These are phyloP conservation scores for Achaetomium macrosporum DNA, from an alignment of 2,329 filamentous ascomycete genomes.

Conservation along the genomic window DNA sequence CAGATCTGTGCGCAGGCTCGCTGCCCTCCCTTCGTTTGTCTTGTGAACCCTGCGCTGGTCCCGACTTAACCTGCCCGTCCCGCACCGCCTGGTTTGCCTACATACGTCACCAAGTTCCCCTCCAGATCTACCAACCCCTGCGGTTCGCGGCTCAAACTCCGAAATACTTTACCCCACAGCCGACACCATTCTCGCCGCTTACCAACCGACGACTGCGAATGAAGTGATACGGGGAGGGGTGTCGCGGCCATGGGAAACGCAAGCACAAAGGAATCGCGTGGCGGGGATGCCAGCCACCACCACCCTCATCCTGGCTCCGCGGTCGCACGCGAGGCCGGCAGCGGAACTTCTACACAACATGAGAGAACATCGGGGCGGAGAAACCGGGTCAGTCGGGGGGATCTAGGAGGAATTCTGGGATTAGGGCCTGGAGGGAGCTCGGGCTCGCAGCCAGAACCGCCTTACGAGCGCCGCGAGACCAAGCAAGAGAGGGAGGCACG, in stretches of 20 bases:
- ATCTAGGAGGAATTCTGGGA: constrained; percentile 42
- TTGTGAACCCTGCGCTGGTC: constrained; percentile 4
- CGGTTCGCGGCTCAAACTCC: not conserved
- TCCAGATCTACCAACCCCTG: not conserved
- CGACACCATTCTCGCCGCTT: not conserved
- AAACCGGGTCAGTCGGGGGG: constrained; percentile 36
- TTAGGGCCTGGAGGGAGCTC: constrained; percentile 34
- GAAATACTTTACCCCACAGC: not conserved
- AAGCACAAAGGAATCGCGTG: constrained; percentile 33
- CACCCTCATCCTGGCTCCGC: constrained; percentile 19
- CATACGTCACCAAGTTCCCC: constrained; percentile 11
- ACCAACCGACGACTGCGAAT: constrained; percentile 4
- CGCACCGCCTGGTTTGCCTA: not conserved
- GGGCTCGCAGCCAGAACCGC: constrained; percentile 35
- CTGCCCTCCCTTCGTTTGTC: not conserved
- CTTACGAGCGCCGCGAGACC: constrained; percentile 70
- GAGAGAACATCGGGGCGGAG: constrained; percentile 24
- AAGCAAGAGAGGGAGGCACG: constrained; percentile 87
- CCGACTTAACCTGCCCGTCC: constrained; percentile 4
- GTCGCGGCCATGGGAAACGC: constrained; percentile 31
- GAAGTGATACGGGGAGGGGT: not conserved
- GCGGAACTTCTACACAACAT: constrained; percentile 20
- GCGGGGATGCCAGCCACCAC: constrained; percentile 25
- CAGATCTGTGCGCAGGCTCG: not conserved
- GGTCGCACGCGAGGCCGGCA: constrained; percentile 17